Evolutionary conservation across 1,284 basidiomycete species (phyloP), one percentile per base, ranked within the genome.

Genomic region (Apiotrichum veenhuisii): DNA sequence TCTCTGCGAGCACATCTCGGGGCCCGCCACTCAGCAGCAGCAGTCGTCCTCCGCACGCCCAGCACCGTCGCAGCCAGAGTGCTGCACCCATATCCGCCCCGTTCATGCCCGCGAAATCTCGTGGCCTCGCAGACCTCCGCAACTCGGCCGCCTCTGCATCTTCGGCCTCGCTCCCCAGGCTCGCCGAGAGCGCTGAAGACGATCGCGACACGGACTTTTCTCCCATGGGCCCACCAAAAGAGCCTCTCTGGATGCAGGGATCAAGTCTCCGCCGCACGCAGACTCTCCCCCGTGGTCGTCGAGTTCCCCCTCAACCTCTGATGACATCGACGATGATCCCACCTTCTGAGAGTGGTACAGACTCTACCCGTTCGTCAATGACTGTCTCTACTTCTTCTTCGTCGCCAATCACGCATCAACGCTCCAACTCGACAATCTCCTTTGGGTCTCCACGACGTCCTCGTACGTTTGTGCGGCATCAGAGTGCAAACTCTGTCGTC

Each of bases 171-270:
- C 43, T 58, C 3, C 57, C 57, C 1, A 54, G 52, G 2, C 52
- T 58, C 7, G 52, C 45, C 11, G 57, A 58, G 36, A 43, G 51
- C 44, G 49, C 22, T 9, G 52, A 36, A 25, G 46, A n/a, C 3
- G 22, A 36, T 15, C 18, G 15, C 26, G 14, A 22, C 5, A 14
- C 3, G 3, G 2, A 10, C 18, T 12, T 9, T 0, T 8, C 22
- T 3, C 33, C 46, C 14, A 11, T n/a, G 8, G 18, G 33, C 9
- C 33, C 30, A 7, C 22, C 34, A 8, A 36, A 36, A 10, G 46
- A 48, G 46, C 46, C 46, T 9, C 30, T 48, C 22, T 48, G 46
- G 46, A 8, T 41, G n/a, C 46, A 48, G 34, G 22, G n/a, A n/a
- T n/a, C 20, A 10, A 36, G 20, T n/a, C 34, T 48, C 5, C 46